A percentile compares a stretch with the other conserved stretches of the same genome.
Conservation (phyloP, 345 rosid genomes). For the Isatis tinctoria region DNA sequence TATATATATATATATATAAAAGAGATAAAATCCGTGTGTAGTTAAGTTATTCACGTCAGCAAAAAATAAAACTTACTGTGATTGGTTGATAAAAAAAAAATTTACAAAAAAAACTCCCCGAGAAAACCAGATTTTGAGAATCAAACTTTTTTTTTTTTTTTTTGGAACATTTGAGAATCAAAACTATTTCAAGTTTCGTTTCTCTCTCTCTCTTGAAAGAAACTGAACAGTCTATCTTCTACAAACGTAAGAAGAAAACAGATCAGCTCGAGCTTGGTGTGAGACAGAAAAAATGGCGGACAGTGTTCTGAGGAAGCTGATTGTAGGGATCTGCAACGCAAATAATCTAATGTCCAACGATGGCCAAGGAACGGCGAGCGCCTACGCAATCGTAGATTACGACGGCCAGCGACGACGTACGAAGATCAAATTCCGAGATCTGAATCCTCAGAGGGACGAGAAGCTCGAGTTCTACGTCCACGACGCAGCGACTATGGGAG, state of each 20-base stretch:
- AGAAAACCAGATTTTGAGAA: too few relatives aligned
- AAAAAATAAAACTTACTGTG: too few relatives aligned
- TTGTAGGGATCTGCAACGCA: slow-evolving; percentile 78
- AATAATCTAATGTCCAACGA: slow-evolving; percentile 85
- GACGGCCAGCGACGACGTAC: slow-evolving; percentile 82
- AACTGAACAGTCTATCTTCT: slow-evolving; percentile 1
- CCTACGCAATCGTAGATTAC: slow-evolving; percentile 74
- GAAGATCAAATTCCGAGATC: slow-evolving; percentile 71
- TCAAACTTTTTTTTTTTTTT: too few relatives aligned
- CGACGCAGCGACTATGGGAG: slow-evolving; percentile 50
- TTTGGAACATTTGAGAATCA: too few relatives aligned
- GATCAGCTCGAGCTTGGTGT: background rate
- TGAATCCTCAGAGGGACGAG: slow-evolving; percentile 93
- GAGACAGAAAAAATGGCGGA: slow-evolving; percentile 47
- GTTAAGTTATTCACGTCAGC: too few relatives aligned
- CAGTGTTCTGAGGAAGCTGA: slow-evolving; percentile 48
- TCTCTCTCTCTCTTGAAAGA: slow-evolving; percentile 12
- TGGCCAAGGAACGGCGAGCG: slow-evolving; percentile 93
- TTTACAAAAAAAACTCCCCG: too few relatives aligned
- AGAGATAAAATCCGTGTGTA: too few relatives aligned
- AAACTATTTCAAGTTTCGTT: background rate
- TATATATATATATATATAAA: too few relatives aligned
- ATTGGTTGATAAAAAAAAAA: too few relatives aligned
- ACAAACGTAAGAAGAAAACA: background rate
- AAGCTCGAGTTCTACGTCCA: slow-evolving; percentile 70